Base-by-base conservation (phyloP, 2,329 filamentous ascomycete species). In the Fusarium veterinarium region DNA sequence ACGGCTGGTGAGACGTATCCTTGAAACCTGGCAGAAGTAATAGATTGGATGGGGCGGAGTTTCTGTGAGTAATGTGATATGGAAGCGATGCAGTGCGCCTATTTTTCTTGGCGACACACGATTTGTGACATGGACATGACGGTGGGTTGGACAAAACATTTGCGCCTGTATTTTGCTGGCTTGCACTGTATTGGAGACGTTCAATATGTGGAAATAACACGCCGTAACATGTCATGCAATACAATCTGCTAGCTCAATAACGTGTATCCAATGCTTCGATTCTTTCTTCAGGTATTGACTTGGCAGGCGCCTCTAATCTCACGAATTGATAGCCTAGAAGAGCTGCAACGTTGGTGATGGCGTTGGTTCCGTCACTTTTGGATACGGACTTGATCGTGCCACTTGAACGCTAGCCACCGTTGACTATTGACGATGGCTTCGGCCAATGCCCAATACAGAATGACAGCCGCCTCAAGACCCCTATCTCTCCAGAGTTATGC, bases 1-100 rank as follows among this genome's bases (percentile, higher is more conserved):
- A 33, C 23, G 20, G 25, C 46, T 52, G 53, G 62, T 69, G 64
- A 52, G 57, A 69, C 66, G 23, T 64, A 55, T 60, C 53, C 64
- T 44, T 69, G 66, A 69, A 69, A 64, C 64, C 46, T 28, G 16
- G 12, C 41, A n/a, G 42, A 33, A n/a, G 6, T 28, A 8, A 33
- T 38, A 60, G 28, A n/a, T 35, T 48, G 53, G 51, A 28, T 37
- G 19, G 49, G 49, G 23, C 23, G 16, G 37, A 11, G 16, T 42
- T 60, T 42, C 19, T 35, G 14, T 60, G 40, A 25, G 40, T 58
- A 42, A 35, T 35, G 60, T 28, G 33, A 53, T 48, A 28, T 33
- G 4, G 16, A 25, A 28, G 17, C n/a, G 19, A 68, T 55, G 64
- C 41, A 63, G 49, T 62, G 37, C 41, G 48, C 48, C 65, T 55